Percentiles rank a stretch among this genome's conserved stretches.
Evolutionary conservation across 306 rosid genomes (phyloP).

Genomic region (Morella rubra): DNA sequence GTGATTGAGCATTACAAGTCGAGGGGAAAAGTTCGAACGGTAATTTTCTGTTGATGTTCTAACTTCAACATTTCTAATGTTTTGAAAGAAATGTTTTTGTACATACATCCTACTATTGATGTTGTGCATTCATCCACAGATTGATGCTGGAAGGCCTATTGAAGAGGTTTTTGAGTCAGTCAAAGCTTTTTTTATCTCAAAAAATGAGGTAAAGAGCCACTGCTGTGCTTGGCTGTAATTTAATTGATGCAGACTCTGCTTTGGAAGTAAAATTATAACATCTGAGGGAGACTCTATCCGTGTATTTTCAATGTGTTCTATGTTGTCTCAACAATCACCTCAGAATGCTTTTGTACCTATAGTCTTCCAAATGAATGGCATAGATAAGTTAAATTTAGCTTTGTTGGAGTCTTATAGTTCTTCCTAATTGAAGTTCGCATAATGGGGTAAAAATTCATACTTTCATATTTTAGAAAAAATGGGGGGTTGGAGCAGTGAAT

Average conservation of each 20-base stretch:
- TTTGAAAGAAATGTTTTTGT: constrained; percentile 12
- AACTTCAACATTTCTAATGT: constrained; percentile 6
- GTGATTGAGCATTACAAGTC: constrained; percentile 72
- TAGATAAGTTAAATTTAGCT: constrained; percentile 11
- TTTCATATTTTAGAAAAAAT: neutral
- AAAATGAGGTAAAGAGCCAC: constrained; percentile 67
- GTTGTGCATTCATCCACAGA: constrained; percentile 42
- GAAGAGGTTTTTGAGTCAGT: constrained; percentile 83
- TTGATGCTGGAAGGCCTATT: constrained; percentile 79
- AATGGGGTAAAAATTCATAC: neutral
- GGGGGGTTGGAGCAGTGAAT: too few species aligned
- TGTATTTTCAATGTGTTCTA: constrained; percentile 25
- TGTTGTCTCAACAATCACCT: constrained; percentile 21
- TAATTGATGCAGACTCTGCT: constrained; percentile 41
- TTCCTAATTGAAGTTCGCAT: neutral
- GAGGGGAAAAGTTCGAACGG: constrained; percentile 84
- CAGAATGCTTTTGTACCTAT: constrained; percentile 31
- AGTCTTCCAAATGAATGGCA: constrained; percentile 2
- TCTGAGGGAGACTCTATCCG: constrained; percentile 14
- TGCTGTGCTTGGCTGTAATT: constrained; percentile 37
- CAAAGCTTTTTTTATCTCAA: constrained; percentile 67
- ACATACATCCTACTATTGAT: constrained; percentile 15
- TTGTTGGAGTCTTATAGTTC: constrained; percentile 3
- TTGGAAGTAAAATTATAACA: constrained; percentile 32
- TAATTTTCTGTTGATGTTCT: constrained; percentile 31